Evolutionary conservation across 1,284 basidiomycete species (phyloP).

Genomic region (Fomitopsis schrenkii): DNA sequence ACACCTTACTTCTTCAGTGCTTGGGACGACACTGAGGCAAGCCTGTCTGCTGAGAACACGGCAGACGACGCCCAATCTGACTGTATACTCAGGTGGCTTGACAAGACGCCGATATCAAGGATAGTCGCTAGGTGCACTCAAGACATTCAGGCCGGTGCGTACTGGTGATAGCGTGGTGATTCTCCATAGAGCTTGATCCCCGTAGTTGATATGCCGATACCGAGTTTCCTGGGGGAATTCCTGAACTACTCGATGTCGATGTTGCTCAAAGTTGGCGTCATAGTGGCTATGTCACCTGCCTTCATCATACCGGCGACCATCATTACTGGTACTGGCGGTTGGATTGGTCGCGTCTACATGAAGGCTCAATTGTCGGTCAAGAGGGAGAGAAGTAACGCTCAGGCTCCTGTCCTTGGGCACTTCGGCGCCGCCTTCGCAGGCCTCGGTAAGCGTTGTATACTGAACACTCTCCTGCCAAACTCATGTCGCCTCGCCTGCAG

Average conservation of each 20-base stretch:
- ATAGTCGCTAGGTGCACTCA: constrained; percentile 58
- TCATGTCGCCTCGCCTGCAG: constrained; percentile 24
- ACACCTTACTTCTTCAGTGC: constrained; percentile 49
- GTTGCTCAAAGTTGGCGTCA: constrained; percentile 35
- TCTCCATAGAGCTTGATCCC: background rate
- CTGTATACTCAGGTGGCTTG: constrained; percentile 38
- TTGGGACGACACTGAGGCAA: constrained; percentile 31
- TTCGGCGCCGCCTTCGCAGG: constrained; percentile 69
- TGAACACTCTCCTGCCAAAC: background rate
- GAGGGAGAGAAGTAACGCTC: constrained; percentile 69
- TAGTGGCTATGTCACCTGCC: constrained; percentile 44
- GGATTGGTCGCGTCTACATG: constrained; percentile 56
- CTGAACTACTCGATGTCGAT: constrained; percentile 28
- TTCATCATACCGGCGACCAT: constrained; percentile 36
- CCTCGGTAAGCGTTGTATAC: constrained; percentile 38
- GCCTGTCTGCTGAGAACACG: constrained; percentile 17
- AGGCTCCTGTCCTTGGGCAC: constrained; percentile 63
- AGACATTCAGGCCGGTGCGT: constrained; percentile 41
- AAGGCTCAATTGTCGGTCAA: constrained; percentile 75
- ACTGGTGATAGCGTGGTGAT: too few species aligned
- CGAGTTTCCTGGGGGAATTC: constrained; percentile 20
- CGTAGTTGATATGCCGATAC: constrained; percentile 31
- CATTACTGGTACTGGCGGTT: constrained; percentile 41
- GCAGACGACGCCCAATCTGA: background rate
- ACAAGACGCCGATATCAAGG: constrained; percentile 53